A percentile compares a stretch with the other conserved stretches of the same genome.
Conservation (phyloP, 2,329 filamentous ascomycete genomes). For the Xylariales sp. region DNA sequence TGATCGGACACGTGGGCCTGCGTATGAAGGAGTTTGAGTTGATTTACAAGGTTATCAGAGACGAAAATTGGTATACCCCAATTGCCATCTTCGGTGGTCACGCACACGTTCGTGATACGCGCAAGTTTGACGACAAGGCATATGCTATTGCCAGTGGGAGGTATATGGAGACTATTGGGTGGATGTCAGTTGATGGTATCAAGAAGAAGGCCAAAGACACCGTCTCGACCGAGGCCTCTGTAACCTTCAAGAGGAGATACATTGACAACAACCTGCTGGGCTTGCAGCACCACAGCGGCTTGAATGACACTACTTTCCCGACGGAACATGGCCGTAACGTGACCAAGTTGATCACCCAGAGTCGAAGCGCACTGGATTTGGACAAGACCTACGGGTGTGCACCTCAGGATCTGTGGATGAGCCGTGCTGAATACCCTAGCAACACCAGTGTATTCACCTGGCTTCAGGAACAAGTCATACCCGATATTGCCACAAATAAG, state of each 20-base stretch:
- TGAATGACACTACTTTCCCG: slow-evolving; percentile 67
- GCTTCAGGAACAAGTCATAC: slow-evolving; percentile 72
- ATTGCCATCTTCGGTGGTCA: slow-evolving; percentile 94
- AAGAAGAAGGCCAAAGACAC: slow-evolving; percentile 28
- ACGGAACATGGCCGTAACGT: slow-evolving; percentile 72
- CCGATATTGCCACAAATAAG: slow-evolving; percentile 56
- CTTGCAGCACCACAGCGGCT: slow-evolving; percentile 73
- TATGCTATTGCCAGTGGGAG: slow-evolving; percentile 81
- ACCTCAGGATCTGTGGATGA: slow-evolving; percentile 77
- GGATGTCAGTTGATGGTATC: slow-evolving; percentile 76
- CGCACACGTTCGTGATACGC: slow-evolving; percentile 81
- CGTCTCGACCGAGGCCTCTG: slow-evolving; percentile 26
- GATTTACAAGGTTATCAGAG: slow-evolving; percentile 75
- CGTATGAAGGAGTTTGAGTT: slow-evolving; percentile 74
- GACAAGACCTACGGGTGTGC: slow-evolving; percentile 79
- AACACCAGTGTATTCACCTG: slow-evolving; percentile 75
- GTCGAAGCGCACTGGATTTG: slow-evolving; percentile 66
- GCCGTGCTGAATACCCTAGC: slow-evolving; percentile 67
- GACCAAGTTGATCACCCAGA: slow-evolving; percentile 63
- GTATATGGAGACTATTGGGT: slow-evolving; percentile 94
- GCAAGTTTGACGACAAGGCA: slow-evolving; percentile 71
- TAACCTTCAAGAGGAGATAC: slow-evolving; percentile 73
- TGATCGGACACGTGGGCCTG: slow-evolving; percentile 80
- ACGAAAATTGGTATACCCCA: slow-evolving; percentile 72
- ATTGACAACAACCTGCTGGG: slow-evolving; percentile 93